These are phyloP conservation scores for Suillus clintonianus DNA, from an alignment of 768 basidiomycete species.

Conservation along the genomic window DNA sequence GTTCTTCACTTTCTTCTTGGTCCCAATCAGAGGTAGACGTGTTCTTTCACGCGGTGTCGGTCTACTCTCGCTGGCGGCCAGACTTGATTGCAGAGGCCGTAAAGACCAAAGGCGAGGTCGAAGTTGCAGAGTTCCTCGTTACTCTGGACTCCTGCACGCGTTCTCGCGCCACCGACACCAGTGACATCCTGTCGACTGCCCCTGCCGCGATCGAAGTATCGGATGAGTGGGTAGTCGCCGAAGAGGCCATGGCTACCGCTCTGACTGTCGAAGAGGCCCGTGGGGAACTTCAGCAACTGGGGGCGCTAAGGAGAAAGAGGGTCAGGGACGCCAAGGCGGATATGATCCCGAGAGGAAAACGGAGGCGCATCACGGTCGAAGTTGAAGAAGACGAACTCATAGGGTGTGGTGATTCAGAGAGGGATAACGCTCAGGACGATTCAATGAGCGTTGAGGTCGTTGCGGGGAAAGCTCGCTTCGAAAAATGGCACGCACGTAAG, in stretches of 20 bases:
- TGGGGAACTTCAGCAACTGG: background rate
- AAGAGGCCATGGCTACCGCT: slow-evolving; percentile 33
- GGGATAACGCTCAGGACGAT: background rate
- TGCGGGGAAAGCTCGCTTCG: slow-evolving; percentile 2
- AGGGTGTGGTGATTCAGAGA: background rate
- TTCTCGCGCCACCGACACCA: slow-evolving; percentile 4
- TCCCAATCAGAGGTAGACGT: slow-evolving; percentile 62
- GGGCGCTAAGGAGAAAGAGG: slow-evolving; percentile 2
- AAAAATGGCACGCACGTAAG: background rate
- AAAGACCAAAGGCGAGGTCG: slow-evolving; percentile 63
- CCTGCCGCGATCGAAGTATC: slow-evolving; percentile 37
- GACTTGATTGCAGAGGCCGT: slow-evolving; percentile 74
- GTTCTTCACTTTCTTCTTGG: slow-evolving; percentile 43
- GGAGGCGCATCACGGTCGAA: slow-evolving; percentile 1
- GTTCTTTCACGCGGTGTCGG: slow-evolving; percentile 70
- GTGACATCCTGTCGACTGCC: background rate
- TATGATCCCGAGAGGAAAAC: slow-evolving; percentile 3
- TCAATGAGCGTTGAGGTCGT: background rate
- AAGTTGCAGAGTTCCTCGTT: slow-evolving; percentile 70
- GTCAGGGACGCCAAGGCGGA: slow-evolving; percentile 6
- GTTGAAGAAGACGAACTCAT: slow-evolving; percentile 5
- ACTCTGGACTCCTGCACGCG: slow-evolving; percentile 44
- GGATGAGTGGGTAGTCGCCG: slow-evolving; percentile 35
- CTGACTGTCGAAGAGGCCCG: slow-evolving; percentile 18
- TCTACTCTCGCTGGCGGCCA: slow-evolving; percentile 71